A percentile compares a stretch with the other conserved stretches of the same genome.
Evolutionary conservation across 306 rosid genomes (phyloP).

Genomic region (Echinosophora koreensis): DNA sequence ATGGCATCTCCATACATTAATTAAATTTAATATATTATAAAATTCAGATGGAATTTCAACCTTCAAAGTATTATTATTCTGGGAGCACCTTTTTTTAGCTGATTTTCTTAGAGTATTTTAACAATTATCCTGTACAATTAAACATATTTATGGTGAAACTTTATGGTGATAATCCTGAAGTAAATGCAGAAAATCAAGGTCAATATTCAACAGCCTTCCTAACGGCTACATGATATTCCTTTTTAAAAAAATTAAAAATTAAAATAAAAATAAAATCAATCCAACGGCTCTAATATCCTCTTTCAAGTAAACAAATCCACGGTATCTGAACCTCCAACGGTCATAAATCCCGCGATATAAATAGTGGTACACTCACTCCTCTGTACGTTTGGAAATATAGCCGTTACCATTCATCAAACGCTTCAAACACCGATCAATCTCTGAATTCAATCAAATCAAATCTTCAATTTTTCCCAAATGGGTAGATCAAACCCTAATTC

Average conservation of each 20-base stretch:
- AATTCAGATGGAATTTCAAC: too few relatives aligned
- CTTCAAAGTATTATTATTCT: too few relatives aligned
- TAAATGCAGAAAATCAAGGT: not conserved
- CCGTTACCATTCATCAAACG: conserved; percentile 44
- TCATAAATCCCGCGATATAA: conserved; percentile 30
- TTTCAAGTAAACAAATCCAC: not conserved
- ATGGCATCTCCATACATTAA: too few relatives aligned
- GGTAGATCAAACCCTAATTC: conserved; percentile 47
- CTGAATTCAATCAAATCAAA: not conserved
- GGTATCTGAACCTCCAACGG: not conserved
- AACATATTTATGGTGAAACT: not conserved
- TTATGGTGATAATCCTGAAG: not conserved
- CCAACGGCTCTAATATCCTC: conserved; percentile 49
- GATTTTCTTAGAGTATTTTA: too few relatives aligned
- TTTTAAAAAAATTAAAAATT: not conserved
- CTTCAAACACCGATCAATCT: not conserved
- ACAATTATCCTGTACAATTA: too few relatives aligned
- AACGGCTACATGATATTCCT: conserved; percentile 39
- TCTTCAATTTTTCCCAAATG: not conserved
- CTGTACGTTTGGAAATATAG: conserved; percentile 43
- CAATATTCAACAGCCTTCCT: not conserved
- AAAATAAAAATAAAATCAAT: not conserved
- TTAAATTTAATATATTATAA: too few relatives aligned
- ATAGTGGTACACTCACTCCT: not conserved
- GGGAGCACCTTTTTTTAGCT: too few relatives aligned